Conservation (phyloP, 2,329 filamentous ascomycete species). For the Pseudopithomyces chartarum region DNA sequence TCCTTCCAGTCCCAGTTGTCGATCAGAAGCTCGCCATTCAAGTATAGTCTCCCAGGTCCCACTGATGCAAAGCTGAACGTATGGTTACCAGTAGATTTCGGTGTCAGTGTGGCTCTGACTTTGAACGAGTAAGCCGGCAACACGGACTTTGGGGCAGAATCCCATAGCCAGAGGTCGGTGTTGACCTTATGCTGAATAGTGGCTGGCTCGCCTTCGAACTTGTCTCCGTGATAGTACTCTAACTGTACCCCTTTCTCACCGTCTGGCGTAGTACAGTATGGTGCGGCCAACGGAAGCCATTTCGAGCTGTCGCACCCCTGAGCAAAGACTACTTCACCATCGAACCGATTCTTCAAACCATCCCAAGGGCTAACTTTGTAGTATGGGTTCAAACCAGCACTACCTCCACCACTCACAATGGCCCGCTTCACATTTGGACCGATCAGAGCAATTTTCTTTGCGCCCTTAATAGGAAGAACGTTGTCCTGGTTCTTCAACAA, state of each 20-base stretch:
- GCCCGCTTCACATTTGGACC: constrained; percentile 70
- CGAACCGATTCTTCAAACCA: constrained; percentile 61
- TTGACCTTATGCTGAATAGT: constrained; percentile 65
- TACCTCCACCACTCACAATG: constrained; percentile 71
- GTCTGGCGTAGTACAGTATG: constrained; percentile 60
- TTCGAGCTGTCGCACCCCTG: constrained; percentile 68
- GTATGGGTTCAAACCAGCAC: constrained; percentile 71
- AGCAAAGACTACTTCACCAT: constrained; percentile 63
- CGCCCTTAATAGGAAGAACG: constrained; percentile 63
- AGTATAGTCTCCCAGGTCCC: constrained; percentile 65
- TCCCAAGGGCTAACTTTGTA: constrained; percentile 69
- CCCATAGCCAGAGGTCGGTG: constrained; percentile 73
- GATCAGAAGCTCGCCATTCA: constrained; percentile 64
- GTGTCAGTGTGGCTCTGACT: constrained; percentile 64
- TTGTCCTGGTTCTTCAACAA: constrained; percentile 66
- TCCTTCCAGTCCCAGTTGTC: constrained; percentile 74
- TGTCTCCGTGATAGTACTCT: constrained; percentile 68
- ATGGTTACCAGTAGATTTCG: constrained; percentile 64
- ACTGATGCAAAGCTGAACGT: constrained; percentile 72
- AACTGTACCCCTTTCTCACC: constrained; percentile 66
- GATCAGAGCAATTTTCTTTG: constrained; percentile 67
- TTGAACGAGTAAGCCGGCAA: constrained; percentile 68
- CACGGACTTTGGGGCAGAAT: constrained; percentile 67
- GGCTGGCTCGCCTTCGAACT: constrained; percentile 63
- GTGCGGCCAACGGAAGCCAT: constrained; percentile 67